These are phyloP conservation scores for Umbilicaria muhlenbergii DNA, from an alignment of 495 filamentous ascomycete species.

Conservation along the genomic window DNA sequence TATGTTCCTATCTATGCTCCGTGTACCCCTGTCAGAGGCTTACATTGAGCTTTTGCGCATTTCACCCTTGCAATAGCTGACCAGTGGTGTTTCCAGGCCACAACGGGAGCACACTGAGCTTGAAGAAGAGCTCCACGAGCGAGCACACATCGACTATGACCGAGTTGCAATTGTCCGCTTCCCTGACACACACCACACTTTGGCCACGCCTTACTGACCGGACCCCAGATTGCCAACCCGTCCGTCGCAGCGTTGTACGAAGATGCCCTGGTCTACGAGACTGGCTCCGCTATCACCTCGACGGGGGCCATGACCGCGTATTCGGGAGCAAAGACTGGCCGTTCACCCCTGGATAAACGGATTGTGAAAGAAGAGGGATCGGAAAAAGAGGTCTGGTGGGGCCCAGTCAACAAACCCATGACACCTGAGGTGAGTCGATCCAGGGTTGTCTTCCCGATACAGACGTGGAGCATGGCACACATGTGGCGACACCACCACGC, in stretches of 20 bases:
- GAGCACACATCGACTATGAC: constrained; percentile 98
- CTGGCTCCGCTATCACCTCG: constrained; percentile 90
- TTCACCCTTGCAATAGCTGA: constrained; percentile 7
- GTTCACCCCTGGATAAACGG: constrained; percentile 92
- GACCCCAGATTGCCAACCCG: constrained; percentile 64
- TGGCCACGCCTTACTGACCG: neutral
- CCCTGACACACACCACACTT: neutral
- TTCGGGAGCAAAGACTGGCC: constrained; percentile 94
- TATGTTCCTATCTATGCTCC: constrained; percentile 31
- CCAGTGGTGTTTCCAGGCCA: constrained; percentile 36
- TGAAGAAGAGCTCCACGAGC: constrained; percentile 94
- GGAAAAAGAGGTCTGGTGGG: constrained; percentile 91
- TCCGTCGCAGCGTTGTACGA: constrained; percentile 92
- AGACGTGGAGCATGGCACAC: neutral
- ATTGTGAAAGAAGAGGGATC: constrained; percentile 86
- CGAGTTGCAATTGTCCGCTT: constrained; percentile 81
- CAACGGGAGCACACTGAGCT: constrained; percentile 83
- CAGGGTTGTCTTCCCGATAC: neutral
- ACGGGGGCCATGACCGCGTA: constrained; percentile 91
- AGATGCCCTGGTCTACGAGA: constrained; percentile 98
- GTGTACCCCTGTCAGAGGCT: neutral
- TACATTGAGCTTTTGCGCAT: constrained; percentile 5
- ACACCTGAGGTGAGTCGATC: constrained; percentile 70
- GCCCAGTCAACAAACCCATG: constrained; percentile 98
- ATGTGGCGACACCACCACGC: too few relatives aligned